Evolutionary conservation across 2,329 filamentous ascomycete species (phyloP).

Genomic region (Tolypocladium pustulatum): DNA sequence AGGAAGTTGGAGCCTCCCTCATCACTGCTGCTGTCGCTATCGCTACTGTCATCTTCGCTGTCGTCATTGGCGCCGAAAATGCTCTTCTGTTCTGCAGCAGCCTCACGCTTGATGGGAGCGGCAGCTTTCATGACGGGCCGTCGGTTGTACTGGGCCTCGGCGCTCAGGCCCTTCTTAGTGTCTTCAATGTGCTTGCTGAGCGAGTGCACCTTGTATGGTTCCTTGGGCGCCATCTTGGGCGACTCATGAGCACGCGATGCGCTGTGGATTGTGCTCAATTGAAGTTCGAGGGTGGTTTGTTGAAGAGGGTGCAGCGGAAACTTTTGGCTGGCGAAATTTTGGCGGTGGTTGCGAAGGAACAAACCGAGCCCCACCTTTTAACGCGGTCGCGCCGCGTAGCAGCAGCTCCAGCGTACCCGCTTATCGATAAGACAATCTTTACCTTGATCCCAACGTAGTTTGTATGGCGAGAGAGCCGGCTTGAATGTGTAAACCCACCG

Average conservation of each 20-base stretch:
- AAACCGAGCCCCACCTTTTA: conserved; percentile 1
- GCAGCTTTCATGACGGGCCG: conserved; percentile 12
- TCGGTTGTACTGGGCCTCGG: conserved; percentile 22
- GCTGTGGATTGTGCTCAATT: conserved; percentile 12
- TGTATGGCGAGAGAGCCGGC: neutral
- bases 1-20: conserved; percentile 21
- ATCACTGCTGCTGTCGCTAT: conserved; percentile 22
- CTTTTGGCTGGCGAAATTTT: conserved; percentile 7
- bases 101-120: conserved; percentile 19
- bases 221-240: conserved; percentile 24
- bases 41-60: conserved; percentile 18
- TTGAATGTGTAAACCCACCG: neutral
- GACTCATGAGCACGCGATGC: conserved; percentile 5
- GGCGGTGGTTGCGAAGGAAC: neutral
- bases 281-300: conserved; percentile 4
- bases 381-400: conserved; percentile 1
- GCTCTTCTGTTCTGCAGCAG: conserved; percentile 10
- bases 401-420: neutral
- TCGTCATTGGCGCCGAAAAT: conserved; percentile 19
- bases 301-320: conserved; percentile 3
- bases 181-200: conserved; percentile 27
- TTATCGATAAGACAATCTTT: neutral
- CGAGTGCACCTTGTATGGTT: conserved; percentile 24
- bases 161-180: conserved; percentile 23
- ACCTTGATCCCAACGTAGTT: neutral